Conservation (phyloP, 1,284 basidiomycete species). For the Hortiboletus rubellus region DNA sequence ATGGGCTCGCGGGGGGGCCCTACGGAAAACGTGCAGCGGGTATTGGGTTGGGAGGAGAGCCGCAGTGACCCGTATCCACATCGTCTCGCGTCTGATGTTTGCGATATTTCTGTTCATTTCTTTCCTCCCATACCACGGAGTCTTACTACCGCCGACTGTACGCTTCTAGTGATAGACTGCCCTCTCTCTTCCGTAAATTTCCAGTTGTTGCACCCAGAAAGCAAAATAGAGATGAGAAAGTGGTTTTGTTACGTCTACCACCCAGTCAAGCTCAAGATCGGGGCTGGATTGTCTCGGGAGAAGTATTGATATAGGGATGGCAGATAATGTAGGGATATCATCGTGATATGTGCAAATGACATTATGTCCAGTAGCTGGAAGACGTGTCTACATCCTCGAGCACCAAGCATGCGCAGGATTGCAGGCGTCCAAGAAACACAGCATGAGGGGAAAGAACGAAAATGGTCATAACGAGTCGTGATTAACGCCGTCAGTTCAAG, state of each 20-base stretch:
- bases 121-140: neutral
- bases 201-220: neutral
- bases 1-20: neutral
- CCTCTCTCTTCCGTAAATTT: neutral
- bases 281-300: neutral
- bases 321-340: conserved; percentile 35
- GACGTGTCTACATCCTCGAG: neutral
- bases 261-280: neutral
- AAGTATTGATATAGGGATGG: conserved; percentile 14
- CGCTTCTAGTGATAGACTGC: neutral
- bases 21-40: neutral
- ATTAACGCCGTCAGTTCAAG: neutral
- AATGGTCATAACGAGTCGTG: conserved; percentile 12
- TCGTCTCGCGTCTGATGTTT: neutral
- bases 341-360: conserved; percentile 17
- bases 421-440: conserved; percentile 12
- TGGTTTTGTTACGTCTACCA: neutral
- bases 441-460: neutral
- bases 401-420: conserved; percentile 1
- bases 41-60: neutral
- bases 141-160: neutral
- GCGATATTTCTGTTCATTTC: neutral
- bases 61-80: conserved; percentile 1
- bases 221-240: neutral
- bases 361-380: conserved; percentile 16